phyloP scores from a whole-genome alignment of 352 stramenopile species.

The Poterioochromonas sp. region DNA sequence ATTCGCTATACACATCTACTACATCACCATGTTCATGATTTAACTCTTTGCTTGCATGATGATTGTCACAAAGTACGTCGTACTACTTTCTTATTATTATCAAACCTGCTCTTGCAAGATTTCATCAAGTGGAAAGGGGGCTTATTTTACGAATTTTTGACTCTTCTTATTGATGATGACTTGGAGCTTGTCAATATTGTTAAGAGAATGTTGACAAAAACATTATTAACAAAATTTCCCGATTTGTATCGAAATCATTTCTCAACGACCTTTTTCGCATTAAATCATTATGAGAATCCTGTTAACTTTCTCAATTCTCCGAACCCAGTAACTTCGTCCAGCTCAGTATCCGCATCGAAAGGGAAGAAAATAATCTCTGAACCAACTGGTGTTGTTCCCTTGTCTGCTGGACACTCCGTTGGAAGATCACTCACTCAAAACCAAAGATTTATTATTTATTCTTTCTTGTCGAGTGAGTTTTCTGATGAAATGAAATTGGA shows the following conservation, averaged over 20 bases:
- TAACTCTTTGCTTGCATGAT: background rate
- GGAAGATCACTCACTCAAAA: background rate
- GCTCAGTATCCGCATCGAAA: background rate
- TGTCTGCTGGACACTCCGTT: background rate
- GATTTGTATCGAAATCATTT: background rate
- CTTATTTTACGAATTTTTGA: background rate
- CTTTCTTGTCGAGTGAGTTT: background rate
- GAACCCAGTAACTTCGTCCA: background rate
- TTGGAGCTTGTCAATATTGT: background rate
- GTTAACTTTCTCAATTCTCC: no score
- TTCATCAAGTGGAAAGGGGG: background rate
- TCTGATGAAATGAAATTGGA: background rate
- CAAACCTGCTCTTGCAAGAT: constrained; percentile 5
- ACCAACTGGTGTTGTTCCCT: background rate
- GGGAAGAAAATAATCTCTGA: background rate
- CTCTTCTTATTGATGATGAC: background rate
- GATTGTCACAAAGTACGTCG: background rate
- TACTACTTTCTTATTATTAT: background rate
- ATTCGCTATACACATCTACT: constrained; percentile 23
- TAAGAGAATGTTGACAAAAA: background rate
- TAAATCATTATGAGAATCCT: background rate
- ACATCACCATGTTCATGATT: background rate
- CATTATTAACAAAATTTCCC: background rate
- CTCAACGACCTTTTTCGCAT: background rate
- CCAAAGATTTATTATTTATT: background rate